A percentile compares a stretch with the other conserved stretches of the same genome.
Evolutionary conservation across 2,329 filamentous ascomycete species (phyloP).

Genomic region (Parastagonospora avenae): DNA sequence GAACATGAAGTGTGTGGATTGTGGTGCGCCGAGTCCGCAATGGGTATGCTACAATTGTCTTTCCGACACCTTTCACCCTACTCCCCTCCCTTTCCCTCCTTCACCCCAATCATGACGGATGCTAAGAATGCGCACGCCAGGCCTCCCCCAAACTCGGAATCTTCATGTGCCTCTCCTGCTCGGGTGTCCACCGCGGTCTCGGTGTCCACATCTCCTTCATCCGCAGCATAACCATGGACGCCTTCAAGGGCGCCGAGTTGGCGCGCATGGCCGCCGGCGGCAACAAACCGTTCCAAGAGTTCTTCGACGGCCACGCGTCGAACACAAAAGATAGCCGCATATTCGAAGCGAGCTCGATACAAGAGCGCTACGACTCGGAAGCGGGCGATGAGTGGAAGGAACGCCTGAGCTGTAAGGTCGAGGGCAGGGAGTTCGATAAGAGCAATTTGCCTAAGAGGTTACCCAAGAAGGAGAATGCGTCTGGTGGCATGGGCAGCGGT

Average conservation of each 20-base stretch:
- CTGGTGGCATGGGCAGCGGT: slow-evolving; percentile 24
- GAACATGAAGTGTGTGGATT: slow-evolving; percentile 94
- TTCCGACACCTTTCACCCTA: slow-evolving; percentile 5
- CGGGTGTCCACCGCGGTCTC: slow-evolving; percentile 89
- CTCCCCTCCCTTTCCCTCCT: background rate
- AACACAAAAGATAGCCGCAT: slow-evolving; percentile 54
- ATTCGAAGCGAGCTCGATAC: slow-evolving; percentile 88
- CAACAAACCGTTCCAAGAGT: slow-evolving; percentile 83
- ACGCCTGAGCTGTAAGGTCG: slow-evolving; percentile 82
- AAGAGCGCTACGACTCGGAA: slow-evolving; percentile 86
- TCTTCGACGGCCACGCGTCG: slow-evolving; percentile 70
- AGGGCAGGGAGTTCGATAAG: slow-evolving; percentile 83
- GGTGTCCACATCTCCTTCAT: slow-evolving; percentile 99
- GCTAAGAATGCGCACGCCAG: slow-evolving; percentile 46
- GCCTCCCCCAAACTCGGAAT: slow-evolving; percentile 93
- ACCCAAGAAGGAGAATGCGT: slow-evolving; percentile 40
- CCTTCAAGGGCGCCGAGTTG: slow-evolving; percentile 92
- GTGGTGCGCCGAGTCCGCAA: slow-evolving; percentile 92
- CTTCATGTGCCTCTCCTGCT: slow-evolving; percentile 97
- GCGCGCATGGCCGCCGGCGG: slow-evolving; percentile 92
- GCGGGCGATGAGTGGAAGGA: slow-evolving; percentile 97
- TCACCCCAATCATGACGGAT: slow-evolving; percentile 9
- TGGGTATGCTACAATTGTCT: slow-evolving; percentile 67
- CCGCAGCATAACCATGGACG: slow-evolving; percentile 97
- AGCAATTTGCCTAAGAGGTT: slow-evolving; percentile 61